Conservation (phyloP, 2,329 filamentous ascomycete genomes). For the Pseudogymnoascus verrucosus region DNA sequence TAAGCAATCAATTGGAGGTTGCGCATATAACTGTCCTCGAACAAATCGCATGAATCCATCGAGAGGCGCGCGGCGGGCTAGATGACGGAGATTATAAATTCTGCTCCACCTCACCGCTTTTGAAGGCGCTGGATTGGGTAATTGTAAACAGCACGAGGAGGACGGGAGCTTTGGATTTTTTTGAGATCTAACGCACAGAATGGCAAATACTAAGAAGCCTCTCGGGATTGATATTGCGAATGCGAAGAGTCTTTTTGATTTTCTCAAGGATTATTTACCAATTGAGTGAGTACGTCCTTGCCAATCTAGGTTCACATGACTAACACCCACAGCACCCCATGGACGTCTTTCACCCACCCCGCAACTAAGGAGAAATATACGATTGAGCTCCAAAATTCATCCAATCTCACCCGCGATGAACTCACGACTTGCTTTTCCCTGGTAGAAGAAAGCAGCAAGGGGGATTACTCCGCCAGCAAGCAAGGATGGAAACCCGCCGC, state of each 20-base stretch:
- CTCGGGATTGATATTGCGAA: conserved; percentile 40
- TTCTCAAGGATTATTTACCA: conserved; percentile 40
- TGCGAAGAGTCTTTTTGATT: conserved; percentile 38
- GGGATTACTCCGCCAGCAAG: conserved; percentile 55
- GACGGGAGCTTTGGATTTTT: neutral
- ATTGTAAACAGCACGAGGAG: neutral
- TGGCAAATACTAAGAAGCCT: neutral
- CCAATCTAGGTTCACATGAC: neutral
- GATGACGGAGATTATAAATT: neutral
- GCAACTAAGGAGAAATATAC: conserved; percentile 33
- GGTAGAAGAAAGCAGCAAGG: conserved; percentile 54
- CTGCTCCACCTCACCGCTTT: neutral
- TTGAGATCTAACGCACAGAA: neutral
- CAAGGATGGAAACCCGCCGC: conserved; percentile 53
- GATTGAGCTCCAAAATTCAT: conserved; percentile 36
- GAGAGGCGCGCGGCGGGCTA: neutral
- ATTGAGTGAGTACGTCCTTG: conserved; percentile 34
- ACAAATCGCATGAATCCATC: neutral
- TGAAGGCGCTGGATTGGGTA: neutral
- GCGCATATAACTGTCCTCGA: neutral
- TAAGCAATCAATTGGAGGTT: neutral
- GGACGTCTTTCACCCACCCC: conserved; percentile 44
- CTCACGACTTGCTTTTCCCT: conserved; percentile 44
- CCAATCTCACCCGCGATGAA: conserved; percentile 35
- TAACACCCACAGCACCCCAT: conserved; percentile 11